A percentile compares a stretch with the other conserved stretches of the same genome.
Conservation (phyloP, 1,284 basidiomycete species). For the Melampsora americana region DNA sequence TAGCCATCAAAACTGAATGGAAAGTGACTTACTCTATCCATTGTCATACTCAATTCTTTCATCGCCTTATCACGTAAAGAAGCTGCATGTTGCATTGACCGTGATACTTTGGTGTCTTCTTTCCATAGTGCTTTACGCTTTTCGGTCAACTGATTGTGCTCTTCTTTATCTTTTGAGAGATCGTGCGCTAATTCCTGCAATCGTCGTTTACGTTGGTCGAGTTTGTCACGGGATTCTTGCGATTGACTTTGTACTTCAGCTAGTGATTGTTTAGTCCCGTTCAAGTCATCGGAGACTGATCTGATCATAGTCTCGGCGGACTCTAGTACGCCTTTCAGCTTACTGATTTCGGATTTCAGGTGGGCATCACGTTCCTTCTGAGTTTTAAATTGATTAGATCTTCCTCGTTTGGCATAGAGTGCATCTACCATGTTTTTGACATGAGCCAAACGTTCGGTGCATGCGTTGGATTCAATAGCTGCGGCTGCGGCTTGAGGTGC, state of each 20-base stretch:
- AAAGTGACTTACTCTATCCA: conserved; percentile 73
- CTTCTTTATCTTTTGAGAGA: conserved; percentile 21
- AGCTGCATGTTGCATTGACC: conserved; percentile 69
- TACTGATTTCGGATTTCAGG: conserved; percentile 68
- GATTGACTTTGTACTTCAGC: conserved; percentile 4
- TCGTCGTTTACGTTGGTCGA: conserved; percentile 36
- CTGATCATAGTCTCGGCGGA: conserved; percentile 28
- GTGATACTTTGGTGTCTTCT: conserved; percentile 83
- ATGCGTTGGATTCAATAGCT: conserved; percentile 17
- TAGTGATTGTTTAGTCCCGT: neutral
- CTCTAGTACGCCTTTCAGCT: conserved; percentile 56
- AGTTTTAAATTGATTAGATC: conserved; percentile 76
- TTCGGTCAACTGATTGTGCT: conserved; percentile 1
- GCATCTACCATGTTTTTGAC: conserved; percentile 67
- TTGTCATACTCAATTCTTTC: conserved; percentile 76
- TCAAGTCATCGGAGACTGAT: conserved; percentile 40
- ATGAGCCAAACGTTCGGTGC: conserved; percentile 63
- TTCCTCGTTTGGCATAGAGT: conserved; percentile 81
- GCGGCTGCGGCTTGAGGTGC: conserved; percentile 30
- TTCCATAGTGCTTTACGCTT: conserved; percentile 73
- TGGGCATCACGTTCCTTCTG: conserved; percentile 76
- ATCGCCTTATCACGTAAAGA: conserved; percentile 78
- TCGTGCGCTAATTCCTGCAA: conserved; percentile 5
- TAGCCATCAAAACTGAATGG: neutral
- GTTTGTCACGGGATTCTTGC: conserved; percentile 12